Percentiles rank a stretch among this genome's conserved stretches.
These are phyloP conservation scores for Durio zibethinus DNA, from an alignment of 345 rosid species.

Conservation along the genomic window DNA sequence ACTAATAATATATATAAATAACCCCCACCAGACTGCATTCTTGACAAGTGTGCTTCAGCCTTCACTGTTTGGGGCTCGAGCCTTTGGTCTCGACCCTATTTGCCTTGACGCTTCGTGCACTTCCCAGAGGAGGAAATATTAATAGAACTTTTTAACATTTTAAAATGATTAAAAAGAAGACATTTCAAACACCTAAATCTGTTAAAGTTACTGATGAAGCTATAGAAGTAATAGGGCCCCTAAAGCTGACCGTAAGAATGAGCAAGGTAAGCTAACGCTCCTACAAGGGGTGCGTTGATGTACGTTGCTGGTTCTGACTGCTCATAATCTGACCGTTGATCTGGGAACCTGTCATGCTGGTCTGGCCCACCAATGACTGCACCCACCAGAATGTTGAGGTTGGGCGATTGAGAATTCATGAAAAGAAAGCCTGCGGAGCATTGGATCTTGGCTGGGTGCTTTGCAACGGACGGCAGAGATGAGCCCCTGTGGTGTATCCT, in stretches of 20 bases:
- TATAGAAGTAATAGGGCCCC: background rate
- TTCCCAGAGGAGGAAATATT: background rate
- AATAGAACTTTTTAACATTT: background rate
- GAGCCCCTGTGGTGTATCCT: conserved; percentile 96
- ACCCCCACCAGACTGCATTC: background rate
- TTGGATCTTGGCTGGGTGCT: conserved; percentile 65
- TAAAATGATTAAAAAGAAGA: background rate
- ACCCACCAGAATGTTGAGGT: conserved; percentile 80
- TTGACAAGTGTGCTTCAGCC: conserved; percentile 25
- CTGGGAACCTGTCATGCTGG: conserved; percentile 61
- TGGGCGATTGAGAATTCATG: conserved; percentile 64
- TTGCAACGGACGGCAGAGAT: conserved; percentile 65
- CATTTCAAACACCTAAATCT: background rate
- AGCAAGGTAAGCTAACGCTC: conserved; percentile 78
- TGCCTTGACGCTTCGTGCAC: conserved; percentile 10
- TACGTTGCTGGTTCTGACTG: conserved; percentile 96
- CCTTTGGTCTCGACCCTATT: conserved; percentile 20
- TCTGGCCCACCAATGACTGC: conserved; percentile 95
- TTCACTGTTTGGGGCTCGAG: conserved; percentile 38
- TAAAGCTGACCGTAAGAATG: conserved; percentile 81
- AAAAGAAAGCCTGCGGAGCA: conserved; percentile 65
- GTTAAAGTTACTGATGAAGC: background rate
- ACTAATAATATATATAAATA: background rate
- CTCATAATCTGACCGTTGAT: conserved; percentile 65
- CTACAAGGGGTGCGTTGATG: conserved; percentile 88